Conservation (phyloP, 140 eudicot species). For the Anethum foeniculum region DNA sequence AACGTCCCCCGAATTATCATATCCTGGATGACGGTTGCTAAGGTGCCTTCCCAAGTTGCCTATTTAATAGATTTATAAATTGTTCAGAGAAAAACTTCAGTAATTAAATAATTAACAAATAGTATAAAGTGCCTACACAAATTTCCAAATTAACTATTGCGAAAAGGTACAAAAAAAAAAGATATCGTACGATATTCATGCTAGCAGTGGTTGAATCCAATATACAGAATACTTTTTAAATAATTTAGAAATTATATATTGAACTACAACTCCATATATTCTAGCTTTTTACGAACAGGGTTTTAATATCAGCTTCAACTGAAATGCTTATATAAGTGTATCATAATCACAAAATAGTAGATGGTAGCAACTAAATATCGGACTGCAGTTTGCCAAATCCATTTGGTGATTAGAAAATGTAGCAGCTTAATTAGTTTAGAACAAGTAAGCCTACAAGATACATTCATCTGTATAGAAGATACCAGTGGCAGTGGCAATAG, state of each 20-base stretch:
- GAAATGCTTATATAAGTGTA: not conserved
- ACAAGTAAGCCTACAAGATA: not conserved
- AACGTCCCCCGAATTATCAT: constrained; percentile 57
- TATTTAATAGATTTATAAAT: constrained; percentile 15
- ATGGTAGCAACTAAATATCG: not conserved
- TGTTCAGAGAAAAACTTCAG: not conserved
- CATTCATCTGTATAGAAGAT: constrained; percentile 12
- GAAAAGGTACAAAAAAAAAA: not conserved
- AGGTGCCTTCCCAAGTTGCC: constrained; percentile 98
- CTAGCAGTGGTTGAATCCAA: not conserved
- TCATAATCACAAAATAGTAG: not conserved
- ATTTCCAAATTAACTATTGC: not conserved
- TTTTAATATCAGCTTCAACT: not conserved
- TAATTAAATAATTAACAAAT: not conserved
- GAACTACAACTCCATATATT: not conserved
- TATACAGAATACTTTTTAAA: not conserved
- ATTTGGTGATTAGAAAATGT: not conserved
- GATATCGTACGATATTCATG: not conserved
- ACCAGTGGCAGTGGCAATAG: constrained; percentile 98
- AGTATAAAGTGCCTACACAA: not conserved
- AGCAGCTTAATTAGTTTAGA: not conserved
- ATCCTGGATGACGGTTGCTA: constrained; percentile 90
- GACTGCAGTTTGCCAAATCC: not conserved
- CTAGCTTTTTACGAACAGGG: not conserved
- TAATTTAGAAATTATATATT: not conserved